Conservation (phyloP, 2,329 filamentous ascomycete species). For the Fusarium nelsonii region DNA sequence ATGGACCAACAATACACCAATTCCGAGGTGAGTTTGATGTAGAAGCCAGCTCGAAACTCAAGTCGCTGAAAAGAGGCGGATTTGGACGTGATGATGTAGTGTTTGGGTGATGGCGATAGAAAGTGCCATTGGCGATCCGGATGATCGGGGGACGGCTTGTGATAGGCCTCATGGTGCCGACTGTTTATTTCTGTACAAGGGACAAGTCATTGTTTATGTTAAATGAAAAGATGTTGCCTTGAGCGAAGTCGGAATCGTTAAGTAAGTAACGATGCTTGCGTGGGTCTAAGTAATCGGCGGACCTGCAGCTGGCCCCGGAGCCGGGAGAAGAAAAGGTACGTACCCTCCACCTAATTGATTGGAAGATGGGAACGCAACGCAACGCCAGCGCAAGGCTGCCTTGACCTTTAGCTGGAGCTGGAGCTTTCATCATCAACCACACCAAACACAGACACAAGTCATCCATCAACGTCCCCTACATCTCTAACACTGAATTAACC, state of each 20-base stretch:
- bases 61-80: slow-evolving; percentile 76
- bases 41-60: slow-evolving; percentile 78
- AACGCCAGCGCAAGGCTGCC: slow-evolving; percentile 44
- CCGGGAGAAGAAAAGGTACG: slow-evolving; percentile 33
- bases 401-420: slow-evolving; percentile 26
- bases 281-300: slow-evolving; percentile 21
- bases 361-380: slow-evolving; percentile 9
- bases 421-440: slow-evolving; percentile 43
- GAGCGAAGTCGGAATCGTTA: slow-evolving; percentile 39
- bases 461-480: slow-evolving; percentile 13
- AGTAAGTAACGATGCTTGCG: slow-evolving; percentile 35
- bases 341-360: slow-evolving; percentile 13
- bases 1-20: slow-evolving; percentile 89
- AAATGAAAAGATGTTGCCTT: neutral
- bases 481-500: neutral
- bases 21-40: slow-evolving; percentile 65
- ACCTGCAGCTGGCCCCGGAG: slow-evolving; percentile 26
- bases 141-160: slow-evolving; percentile 69
- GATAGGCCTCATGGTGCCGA: slow-evolving; percentile 54
- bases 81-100: slow-evolving; percentile 66
- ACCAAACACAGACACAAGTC: slow-evolving; percentile 5
- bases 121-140: slow-evolving; percentile 81
- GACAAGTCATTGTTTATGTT: slow-evolving; percentile 24
- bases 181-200: slow-evolving; percentile 10
- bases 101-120: slow-evolving; percentile 81